These are phyloP conservation scores for Diaporthe citrichinensis DNA, from an alignment of 2,329 filamentous ascomycete species.

Conservation along the genomic window DNA sequence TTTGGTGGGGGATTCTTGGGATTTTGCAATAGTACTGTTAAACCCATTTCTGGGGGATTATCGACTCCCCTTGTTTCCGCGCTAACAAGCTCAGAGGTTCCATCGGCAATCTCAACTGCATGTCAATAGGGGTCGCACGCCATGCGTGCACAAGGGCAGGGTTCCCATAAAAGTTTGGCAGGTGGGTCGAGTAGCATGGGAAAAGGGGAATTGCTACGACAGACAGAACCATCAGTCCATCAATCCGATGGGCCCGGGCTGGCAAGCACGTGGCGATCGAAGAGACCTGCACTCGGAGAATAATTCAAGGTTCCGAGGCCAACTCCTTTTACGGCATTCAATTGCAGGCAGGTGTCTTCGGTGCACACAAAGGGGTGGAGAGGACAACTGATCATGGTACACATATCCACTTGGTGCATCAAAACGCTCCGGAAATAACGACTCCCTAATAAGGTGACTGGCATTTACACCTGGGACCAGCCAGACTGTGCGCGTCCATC, in stretches of 20 bases:
- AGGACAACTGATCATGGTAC: background rate
- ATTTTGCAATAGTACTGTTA: background rate
- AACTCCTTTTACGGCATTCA: background rate
- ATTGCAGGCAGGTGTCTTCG: background rate
- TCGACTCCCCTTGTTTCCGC: background rate
- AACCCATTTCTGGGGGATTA: slow-evolving; percentile 8
- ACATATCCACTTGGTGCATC: background rate
- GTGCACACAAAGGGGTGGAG: background rate
- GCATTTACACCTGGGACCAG: background rate
- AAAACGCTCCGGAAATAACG: background rate
- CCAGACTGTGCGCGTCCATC: background rate
- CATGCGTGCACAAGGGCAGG: background rate
- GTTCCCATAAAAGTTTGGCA: slow-evolving; percentile 16
- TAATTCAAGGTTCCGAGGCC: slow-evolving; percentile 15
- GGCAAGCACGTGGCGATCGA: slow-evolving; percentile 26
- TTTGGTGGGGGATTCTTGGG: background rate
- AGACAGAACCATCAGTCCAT: background rate
- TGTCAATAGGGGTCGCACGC: slow-evolving; percentile 23
- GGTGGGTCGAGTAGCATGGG: slow-evolving; percentile 9
- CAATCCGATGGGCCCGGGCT: slow-evolving; percentile 18
- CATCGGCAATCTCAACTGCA: slow-evolving; percentile 33
- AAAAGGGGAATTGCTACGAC: slow-evolving; percentile 3
- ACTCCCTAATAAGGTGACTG: too few species aligned
- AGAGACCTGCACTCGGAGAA: slow-evolving; percentile 11
- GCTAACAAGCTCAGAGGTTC: slow-evolving; percentile 25